Percentiles rank a stretch among this genome's conserved stretches.
Conservation (phyloP, 108 stramenopile genomes). For the Epipyxis sp. region DNA sequence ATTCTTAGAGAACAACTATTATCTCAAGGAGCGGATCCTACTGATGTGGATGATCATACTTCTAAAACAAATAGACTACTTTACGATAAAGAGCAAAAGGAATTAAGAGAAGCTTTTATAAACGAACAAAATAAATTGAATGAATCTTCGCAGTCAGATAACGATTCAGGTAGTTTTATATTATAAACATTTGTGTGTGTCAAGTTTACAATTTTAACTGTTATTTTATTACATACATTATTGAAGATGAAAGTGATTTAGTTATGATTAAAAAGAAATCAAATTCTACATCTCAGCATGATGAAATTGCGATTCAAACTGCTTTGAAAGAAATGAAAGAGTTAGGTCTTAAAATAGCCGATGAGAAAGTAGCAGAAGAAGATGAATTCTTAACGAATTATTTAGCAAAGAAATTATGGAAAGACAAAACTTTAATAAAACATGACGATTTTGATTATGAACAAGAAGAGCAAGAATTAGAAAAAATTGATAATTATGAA, state of each 20-base stretch:
- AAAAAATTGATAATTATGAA: conserved; percentile 91
- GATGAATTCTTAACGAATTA: conserved; percentile 76
- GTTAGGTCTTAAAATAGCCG: conserved; percentile 68
- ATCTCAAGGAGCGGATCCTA: conserved; percentile 60
- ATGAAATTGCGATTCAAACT: conserved; percentile 59
- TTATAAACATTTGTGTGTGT: too few species aligned
- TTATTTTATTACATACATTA: too few species aligned
- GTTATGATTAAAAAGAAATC: conserved; percentile 51
- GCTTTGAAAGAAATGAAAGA: conserved; percentile 62
- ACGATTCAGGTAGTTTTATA: too few species aligned
- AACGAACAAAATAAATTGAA: conserved; percentile 59
- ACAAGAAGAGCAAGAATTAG: conserved; percentile 77
- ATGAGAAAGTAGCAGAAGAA: conserved; percentile 85
- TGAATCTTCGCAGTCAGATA: too few species aligned
- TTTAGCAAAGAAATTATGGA: conserved; percentile 43
- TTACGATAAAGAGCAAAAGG: conserved; percentile 84
- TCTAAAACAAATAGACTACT: conserved; percentile 54
- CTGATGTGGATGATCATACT: conserved; percentile 54
- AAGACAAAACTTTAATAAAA: conserved; percentile 29
- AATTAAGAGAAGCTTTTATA: conserved; percentile 75
- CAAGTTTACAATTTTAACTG: conserved; percentile 34
- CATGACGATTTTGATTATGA: conserved; percentile 57
- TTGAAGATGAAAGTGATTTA: conserved; percentile 35
- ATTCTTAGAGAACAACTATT: conserved; percentile 88
- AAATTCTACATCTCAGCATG: conserved; percentile 50